Evolutionary conservation across 345 rosid species (phyloP).

Genomic region (Eucalyptus grandis): DNA sequence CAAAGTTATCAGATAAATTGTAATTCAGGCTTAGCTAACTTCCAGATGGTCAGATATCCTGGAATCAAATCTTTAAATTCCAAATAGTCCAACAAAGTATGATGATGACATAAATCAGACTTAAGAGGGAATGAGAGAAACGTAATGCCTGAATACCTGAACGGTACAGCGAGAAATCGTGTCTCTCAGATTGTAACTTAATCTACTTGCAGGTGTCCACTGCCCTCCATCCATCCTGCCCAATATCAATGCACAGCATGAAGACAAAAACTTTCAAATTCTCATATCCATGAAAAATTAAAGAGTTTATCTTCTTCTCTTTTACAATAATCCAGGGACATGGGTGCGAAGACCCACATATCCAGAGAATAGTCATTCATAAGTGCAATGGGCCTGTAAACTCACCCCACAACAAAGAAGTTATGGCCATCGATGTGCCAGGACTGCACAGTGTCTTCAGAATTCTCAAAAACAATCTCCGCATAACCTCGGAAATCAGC

Average conservation of each 20-base stretch:
- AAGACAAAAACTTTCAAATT: background rate
- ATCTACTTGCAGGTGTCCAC: conserved; percentile 53
- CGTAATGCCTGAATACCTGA: conserved; percentile 22
- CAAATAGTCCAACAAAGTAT: background rate
- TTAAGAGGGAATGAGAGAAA: background rate
- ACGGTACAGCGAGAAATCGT: conserved; percentile 53
- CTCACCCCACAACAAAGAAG: conserved; percentile 90
- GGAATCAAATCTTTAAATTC: background rate
- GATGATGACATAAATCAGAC: background rate
- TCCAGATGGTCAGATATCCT: background rate
- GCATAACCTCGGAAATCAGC: conserved; percentile 55
- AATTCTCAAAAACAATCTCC: conserved; percentile 74
- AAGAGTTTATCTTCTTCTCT: background rate
- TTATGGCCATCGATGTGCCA: conserved; percentile 87
- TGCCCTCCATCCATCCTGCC: conserved; percentile 67
- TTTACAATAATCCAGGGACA: background rate
- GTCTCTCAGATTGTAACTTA: conserved; percentile 45
- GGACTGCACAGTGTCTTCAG: conserved; percentile 61
- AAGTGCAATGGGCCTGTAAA: background rate
- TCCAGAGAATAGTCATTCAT: background rate
- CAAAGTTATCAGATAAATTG: background rate
- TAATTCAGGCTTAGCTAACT: background rate
- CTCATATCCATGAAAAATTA: background rate
- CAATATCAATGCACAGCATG: background rate
- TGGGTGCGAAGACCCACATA: background rate